Evolutionary conservation across 1,139 yeast genomes (phyloP).

Genomic region (Debaryomycetaceae sp.): DNA sequence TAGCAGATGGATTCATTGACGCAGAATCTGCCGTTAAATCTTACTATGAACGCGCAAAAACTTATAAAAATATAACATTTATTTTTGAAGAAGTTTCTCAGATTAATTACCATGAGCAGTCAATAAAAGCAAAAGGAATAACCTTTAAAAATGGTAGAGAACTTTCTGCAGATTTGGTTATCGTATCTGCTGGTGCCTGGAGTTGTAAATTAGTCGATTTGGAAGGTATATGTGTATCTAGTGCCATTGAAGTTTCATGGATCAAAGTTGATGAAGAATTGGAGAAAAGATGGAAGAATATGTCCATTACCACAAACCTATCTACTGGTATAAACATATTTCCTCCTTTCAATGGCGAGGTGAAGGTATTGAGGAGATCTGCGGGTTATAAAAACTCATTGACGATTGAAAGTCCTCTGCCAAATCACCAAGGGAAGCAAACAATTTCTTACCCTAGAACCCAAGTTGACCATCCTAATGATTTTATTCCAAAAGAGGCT

Average conservation of each 20-base stretch:
- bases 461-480: constrained; percentile 8
- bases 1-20: constrained; percentile 3
- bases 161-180: constrained; percentile 24
- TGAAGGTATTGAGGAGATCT: constrained; percentile 3
- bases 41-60: constrained; percentile 3
- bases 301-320: constrained; percentile 13
- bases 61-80: constrained; percentile 13
- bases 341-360: constrained; percentile 3
- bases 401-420: constrained; percentile 1
- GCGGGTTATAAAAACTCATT: constrained; percentile 3
- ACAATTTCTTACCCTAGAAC: constrained; percentile 37
- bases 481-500: neutral
- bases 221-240: constrained; percentile 15
- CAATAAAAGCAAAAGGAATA: constrained; percentile 9
- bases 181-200: constrained; percentile 41
- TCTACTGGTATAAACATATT: constrained; percentile 3
- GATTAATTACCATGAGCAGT: constrained; percentile 8
- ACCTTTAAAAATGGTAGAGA: constrained; percentile 13
- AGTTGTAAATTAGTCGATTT: constrained; percentile 17
- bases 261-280: constrained; percentile 18
- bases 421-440: constrained; percentile 29
- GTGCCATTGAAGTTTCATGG: constrained; percentile 15
- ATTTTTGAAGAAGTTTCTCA: constrained; percentile 19
- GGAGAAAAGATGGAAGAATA: constrained; percentile 16
- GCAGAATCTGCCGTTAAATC: constrained; percentile 2